These are phyloP conservation scores for Cryptosporidium meleagridis DNA, from an alignment of 169 alveolate species.

Conservation along the genomic window DNA sequence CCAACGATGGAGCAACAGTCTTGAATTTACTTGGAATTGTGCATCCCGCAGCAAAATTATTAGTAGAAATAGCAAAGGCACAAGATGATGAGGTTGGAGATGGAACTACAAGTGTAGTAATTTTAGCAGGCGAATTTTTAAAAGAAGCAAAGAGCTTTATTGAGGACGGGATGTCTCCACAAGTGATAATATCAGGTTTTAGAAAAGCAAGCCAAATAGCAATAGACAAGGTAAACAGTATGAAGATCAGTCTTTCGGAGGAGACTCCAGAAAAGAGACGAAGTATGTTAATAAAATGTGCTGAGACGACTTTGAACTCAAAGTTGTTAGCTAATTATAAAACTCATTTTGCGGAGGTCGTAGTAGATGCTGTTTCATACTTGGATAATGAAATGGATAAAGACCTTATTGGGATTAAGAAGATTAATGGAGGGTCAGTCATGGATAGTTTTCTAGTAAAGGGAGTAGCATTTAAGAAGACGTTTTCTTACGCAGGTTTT, in stretches of 20 bases:
- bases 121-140: slow-evolving; percentile 95
- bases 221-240: slow-evolving; percentile 79
- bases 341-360: slow-evolving; percentile 93
- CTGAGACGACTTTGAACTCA: slow-evolving; percentile 97
- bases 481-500: slow-evolving; percentile 99
- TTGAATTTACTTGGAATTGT: slow-evolving; percentile 91
- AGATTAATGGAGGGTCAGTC: slow-evolving; percentile 96
- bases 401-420: slow-evolving; percentile 95
- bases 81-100: slow-evolving; percentile 96
- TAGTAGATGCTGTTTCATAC: slow-evolving; percentile 95
- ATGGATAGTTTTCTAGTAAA: slow-evolving; percentile 91
- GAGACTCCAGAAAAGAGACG: slow-evolving; percentile 85
- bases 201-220: slow-evolving; percentile 91
- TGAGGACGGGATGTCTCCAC: slow-evolving; percentile 96
- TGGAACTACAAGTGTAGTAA: slow-evolving; percentile 95
- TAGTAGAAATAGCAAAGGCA: slow-evolving; percentile 96
- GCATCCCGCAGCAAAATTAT: slow-evolving; percentile 97
- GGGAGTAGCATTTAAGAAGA: slow-evolving; percentile 98
- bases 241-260: slow-evolving; percentile 81
- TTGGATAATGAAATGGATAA: slow-evolving; percentile 93
- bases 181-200: slow-evolving; percentile 93
- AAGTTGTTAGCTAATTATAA: slow-evolving; percentile 94
- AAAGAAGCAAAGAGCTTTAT: slow-evolving; percentile 94
- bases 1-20: slow-evolving; percentile 99
- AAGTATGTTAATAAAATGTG: slow-evolving; percentile 92